Evolutionary conservation across 1,284 basidiomycete genomes (phyloP).

Genomic region (Sutorius eximius): DNA sequence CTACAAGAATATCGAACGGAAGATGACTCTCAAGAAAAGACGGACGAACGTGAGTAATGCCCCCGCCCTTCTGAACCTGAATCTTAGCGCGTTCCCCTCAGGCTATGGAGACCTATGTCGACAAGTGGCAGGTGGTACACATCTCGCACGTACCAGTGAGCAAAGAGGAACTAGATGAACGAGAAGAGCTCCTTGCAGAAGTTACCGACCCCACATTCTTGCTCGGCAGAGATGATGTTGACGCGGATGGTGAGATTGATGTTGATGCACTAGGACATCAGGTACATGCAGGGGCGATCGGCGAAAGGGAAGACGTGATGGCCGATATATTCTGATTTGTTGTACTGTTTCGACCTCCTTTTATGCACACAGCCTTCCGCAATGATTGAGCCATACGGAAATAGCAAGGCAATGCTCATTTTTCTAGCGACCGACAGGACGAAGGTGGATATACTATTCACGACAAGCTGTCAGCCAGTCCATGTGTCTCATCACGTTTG

Average conservation of each 20-base stretch:
- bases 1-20: constrained; percentile 85
- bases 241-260: constrained; percentile 47
- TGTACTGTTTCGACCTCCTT: constrained; percentile 2
- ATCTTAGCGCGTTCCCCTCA: constrained; percentile 12
- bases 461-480: background rate
- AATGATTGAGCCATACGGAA: background rate
- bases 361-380: background rate
- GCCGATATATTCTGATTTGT: constrained; percentile 32
- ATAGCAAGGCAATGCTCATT: background rate
- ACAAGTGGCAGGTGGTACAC: constrained; percentile 78
- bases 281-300: constrained; percentile 43
- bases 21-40: constrained; percentile 85
- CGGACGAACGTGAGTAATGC: constrained; percentile 63
- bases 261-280: constrained; percentile 44
- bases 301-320: constrained; percentile 27
- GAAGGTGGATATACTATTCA: background rate
- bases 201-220: constrained; percentile 55
- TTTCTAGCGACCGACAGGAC: background rate
- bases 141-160: constrained; percentile 56
- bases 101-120: constrained; percentile 67
- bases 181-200: constrained; percentile 52
- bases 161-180: constrained; percentile 52
- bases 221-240: constrained; percentile 40
- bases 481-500: background rate
- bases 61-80: background rate